These are phyloP conservation scores for Fusarium clavum DNA, from an alignment of 2,329 filamentous ascomycete genomes.

Conservation along the genomic window DNA sequence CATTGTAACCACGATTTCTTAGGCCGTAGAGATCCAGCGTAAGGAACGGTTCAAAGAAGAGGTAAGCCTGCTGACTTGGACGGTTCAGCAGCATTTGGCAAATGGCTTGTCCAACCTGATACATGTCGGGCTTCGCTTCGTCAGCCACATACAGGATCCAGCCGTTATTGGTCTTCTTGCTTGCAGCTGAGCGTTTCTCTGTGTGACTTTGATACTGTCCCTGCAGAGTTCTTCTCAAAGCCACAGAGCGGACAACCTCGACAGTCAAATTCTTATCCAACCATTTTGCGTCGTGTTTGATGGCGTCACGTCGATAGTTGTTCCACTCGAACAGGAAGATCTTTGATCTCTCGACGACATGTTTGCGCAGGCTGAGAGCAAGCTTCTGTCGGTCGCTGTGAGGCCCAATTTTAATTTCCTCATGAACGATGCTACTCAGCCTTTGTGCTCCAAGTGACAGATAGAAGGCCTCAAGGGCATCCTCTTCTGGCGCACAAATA, in stretches of 20 bases:
- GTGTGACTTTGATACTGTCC: constrained; percentile 76
- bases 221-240: constrained; percentile 79
- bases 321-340: constrained; percentile 85
- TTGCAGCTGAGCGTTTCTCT: constrained; percentile 81
- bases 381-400: constrained; percentile 73
- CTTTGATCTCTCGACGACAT: constrained; percentile 87
- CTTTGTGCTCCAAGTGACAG: constrained; percentile 79
- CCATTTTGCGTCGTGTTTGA: constrained; percentile 91
- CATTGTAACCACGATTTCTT: constrained; percentile 91
- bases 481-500: constrained; percentile 90
- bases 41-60: constrained; percentile 91
- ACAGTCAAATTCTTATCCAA: constrained; percentile 86
- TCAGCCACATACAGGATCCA: constrained; percentile 82
- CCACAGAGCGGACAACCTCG: constrained; percentile 80
- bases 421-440: constrained; percentile 81
- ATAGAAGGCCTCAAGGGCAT: constrained; percentile 87
- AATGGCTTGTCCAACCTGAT: constrained; percentile 90
- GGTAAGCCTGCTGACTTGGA: constrained; percentile 87
- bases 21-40: constrained; percentile 86
- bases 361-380: constrained; percentile 78
- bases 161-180: constrained; percentile 63
- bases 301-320: constrained; percentile 77
- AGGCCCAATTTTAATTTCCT: constrained; percentile 78
- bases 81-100: constrained; percentile 83
- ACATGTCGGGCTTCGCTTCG: constrained; percentile 78